phyloP scores from a whole-genome alignment of 169 alveolate species.

The Babesia divergens region DNA sequence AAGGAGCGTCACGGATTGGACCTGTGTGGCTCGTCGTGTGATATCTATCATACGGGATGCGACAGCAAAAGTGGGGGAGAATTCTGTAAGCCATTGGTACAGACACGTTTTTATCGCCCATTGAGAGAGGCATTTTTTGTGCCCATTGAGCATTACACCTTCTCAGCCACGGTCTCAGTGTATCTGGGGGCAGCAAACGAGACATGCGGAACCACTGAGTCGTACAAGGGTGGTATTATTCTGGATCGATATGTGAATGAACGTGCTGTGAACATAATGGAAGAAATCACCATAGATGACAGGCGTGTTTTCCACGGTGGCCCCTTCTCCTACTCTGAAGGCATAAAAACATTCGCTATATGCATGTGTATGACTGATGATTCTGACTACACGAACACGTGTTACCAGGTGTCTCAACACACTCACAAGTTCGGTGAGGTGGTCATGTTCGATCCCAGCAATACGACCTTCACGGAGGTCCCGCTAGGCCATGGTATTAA shows the following conservation, averaged over 20 bases:
- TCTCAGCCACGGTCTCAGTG: conserved; percentile 21
- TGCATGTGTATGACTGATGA: conserved; percentile 38
- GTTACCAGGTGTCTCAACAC: conserved; percentile 1
- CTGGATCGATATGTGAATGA: no score
- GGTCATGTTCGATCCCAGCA: background rate
- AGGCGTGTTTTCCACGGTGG: conserved; percentile 26
- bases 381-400: conserved; percentile 10
- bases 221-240: background rate
- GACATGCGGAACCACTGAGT: background rate
- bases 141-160: conserved; percentile 15
- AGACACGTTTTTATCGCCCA: conserved; percentile 14
- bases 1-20: conserved; percentile 22
- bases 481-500: background rate
- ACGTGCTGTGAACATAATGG: conserved; percentile 3
- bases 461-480: background rate
- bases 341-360: background rate
- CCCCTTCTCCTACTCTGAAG: conserved; percentile 1
- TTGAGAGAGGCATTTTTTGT: background rate
- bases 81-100: conserved; percentile 17
- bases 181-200: conserved; percentile 20
- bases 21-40: background rate
- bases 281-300: conserved; percentile 3
- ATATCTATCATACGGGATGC: no score
- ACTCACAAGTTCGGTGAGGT: conserved; percentile 22
- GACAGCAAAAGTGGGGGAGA: background rate